Evolutionary conservation across 345 rosid species (phyloP).

Genomic region (Eucalyptus erythrocorys): DNA sequence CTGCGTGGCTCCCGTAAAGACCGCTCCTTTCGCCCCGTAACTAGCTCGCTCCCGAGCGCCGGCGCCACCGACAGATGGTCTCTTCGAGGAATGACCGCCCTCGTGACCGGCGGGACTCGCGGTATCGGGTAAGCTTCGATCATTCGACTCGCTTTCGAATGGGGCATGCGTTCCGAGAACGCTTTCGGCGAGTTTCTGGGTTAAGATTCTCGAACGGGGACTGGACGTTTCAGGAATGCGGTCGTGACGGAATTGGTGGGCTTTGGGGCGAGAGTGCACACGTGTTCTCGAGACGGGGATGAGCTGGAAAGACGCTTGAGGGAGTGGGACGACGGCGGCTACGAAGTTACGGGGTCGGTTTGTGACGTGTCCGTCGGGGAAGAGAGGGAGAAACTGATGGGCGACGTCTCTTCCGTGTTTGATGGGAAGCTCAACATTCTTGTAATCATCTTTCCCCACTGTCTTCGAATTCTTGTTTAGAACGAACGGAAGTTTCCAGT

Average conservation of each 20-base stretch:
- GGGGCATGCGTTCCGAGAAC: not conserved
- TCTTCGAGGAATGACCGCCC: slow-evolving; percentile 37
- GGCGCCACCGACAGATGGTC: slow-evolving; percentile 24
- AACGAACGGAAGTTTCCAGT: not conserved
- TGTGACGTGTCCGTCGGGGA: slow-evolving; percentile 34
- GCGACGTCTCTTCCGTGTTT: slow-evolving; percentile 28
- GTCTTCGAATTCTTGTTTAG: not conserved
- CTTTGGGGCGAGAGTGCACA: slow-evolving; percentile 65
- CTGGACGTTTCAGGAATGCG: slow-evolving; percentile 40
- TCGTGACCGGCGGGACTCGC: slow-evolving; percentile 60
- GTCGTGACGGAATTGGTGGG: slow-evolving; percentile 60
- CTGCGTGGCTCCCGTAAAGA: not conserved
- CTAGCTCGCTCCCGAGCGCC: not conserved
- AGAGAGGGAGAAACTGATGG: slow-evolving; percentile 33
- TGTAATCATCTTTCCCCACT: slow-evolving; percentile 12
- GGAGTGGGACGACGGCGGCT: slow-evolving; percentile 34
- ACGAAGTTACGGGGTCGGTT: slow-evolving; percentile 38
- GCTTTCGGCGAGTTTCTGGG: not conserved
- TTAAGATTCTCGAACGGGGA: not conserved
- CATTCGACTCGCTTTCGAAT: not conserved
- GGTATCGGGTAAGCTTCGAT: slow-evolving; percentile 40
- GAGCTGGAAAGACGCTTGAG: slow-evolving; percentile 33
- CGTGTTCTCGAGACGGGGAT: slow-evolving; percentile 45
- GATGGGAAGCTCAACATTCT: slow-evolving; percentile 49
- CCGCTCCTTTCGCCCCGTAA: not conserved